These are phyloP conservation scores for Leptographium radiaticola DNA, from an alignment of 2,329 filamentous ascomycete species.

Conservation along the genomic window DNA sequence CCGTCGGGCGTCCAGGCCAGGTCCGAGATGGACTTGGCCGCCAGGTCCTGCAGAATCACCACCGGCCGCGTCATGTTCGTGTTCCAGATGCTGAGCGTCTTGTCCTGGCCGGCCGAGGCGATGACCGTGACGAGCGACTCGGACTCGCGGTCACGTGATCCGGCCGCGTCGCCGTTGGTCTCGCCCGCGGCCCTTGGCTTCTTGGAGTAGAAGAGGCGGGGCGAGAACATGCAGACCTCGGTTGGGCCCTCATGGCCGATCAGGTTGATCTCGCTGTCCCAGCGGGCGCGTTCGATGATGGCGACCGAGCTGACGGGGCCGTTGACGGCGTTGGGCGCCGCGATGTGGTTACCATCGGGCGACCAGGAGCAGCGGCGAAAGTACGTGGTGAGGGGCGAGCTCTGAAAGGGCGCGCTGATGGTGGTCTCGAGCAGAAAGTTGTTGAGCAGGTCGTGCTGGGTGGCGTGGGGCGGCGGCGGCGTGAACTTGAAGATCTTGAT, in stretches of 20 bases:
- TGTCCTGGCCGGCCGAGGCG: conserved; percentile 92
- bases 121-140: conserved; percentile 68
- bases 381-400: conserved; percentile 90
- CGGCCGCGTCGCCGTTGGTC: conserved; percentile 33
- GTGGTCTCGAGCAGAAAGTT: conserved; percentile 95
- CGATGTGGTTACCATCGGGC: conserved; percentile 92
- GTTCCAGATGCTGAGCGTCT: conserved; percentile 94
- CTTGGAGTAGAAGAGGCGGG: conserved; percentile 67
- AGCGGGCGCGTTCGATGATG: conserved; percentile 81
- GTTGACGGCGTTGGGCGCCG: conserved; percentile 92
- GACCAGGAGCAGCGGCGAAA: conserved; percentile 96
- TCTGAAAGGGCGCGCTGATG: conserved; percentile 74
- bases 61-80: conserved; percentile 88
- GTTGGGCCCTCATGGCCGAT: conserved; percentile 96
- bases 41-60: conserved; percentile 78
- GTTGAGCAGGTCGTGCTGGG: conserved; percentile 87
- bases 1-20: conserved; percentile 90
- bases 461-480: conserved; percentile 79
- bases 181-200: conserved; percentile 44
- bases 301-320: conserved; percentile 94
- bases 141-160: conserved; percentile 10
- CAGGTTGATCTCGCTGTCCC: conserved; percentile 94
- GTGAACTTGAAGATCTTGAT: conserved; percentile 97
- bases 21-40: conserved; percentile 86
- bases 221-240: conserved; percentile 95